These are phyloP conservation scores for Arachnopeziza araneosa DNA, from an alignment of 2,329 filamentous ascomycete species.

Conservation along the genomic window DNA sequence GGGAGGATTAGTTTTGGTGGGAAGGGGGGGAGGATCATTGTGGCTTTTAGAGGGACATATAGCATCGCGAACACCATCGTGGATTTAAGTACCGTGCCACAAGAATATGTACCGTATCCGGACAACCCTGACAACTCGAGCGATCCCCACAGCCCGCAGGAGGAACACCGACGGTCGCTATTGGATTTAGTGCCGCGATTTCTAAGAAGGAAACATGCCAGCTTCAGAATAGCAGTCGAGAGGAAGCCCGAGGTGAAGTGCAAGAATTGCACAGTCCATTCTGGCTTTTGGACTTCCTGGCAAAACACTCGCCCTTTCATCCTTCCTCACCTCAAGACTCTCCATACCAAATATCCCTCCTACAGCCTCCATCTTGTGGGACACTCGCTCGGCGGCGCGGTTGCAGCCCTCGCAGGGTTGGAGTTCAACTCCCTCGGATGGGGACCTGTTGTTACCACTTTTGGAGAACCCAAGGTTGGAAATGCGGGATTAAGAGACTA, in stretches of 20 bases:
- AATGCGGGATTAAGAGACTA: constrained; percentile 46
- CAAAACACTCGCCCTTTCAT: constrained; percentile 64
- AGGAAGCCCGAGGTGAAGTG: constrained; percentile 44
- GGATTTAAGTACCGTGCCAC: constrained; percentile 83
- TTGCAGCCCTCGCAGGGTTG: constrained; percentile 79
- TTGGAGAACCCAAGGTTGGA: constrained; percentile 74
- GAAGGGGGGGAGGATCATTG: constrained; percentile 53
- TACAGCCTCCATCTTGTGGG: constrained; percentile 77
- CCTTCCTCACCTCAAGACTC: constrained; percentile 57
- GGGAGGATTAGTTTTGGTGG: constrained; percentile 19
- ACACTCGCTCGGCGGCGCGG: constrained; percentile 83
- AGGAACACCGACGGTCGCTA: not conserved
- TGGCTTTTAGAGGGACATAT: constrained; percentile 93
- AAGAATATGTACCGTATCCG: constrained; percentile 86
- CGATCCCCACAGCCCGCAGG: constrained; percentile 14
- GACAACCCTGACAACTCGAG: constrained; percentile 33
- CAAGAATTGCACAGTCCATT: constrained; percentile 85
- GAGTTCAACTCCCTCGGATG: constrained; percentile 74
- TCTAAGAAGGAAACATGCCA: not conserved
- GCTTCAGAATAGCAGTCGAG: not conserved
- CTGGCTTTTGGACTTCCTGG: constrained; percentile 86
- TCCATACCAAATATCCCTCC: constrained; percentile 56
- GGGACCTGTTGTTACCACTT: constrained; percentile 76
- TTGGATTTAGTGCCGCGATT: constrained; percentile 10
- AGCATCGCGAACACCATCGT: constrained; percentile 87